Evolutionary conservation across 1,284 basidiomycete species (phyloP).

Genomic region (Pascua guehoae): DNA sequence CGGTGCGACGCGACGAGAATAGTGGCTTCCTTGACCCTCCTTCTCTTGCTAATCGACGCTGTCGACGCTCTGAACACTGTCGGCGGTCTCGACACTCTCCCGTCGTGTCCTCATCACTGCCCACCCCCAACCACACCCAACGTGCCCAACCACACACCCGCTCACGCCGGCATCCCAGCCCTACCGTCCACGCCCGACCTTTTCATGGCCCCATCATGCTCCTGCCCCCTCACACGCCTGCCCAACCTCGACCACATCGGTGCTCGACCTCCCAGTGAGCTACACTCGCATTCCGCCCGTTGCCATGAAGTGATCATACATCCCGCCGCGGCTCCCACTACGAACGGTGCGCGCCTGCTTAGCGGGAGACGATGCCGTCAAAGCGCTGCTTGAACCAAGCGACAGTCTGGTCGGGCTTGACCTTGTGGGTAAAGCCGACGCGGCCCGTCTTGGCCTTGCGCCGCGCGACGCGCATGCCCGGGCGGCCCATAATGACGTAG

Average conservation of each 20-base stretch:
- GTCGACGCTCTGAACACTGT: too few relatives aligned
- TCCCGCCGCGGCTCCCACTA: conserved; percentile 9
- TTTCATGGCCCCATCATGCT: too few relatives aligned
- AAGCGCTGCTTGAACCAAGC: conserved; percentile 99
- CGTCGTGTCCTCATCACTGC: too few relatives aligned
- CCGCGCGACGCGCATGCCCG: conserved; percentile 86
- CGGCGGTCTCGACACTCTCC: too few relatives aligned
- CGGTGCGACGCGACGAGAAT: too few relatives aligned
- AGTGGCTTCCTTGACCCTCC: too few relatives aligned
- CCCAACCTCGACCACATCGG: background rate
- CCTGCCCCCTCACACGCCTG: background rate
- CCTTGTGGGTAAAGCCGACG: conserved; percentile 81
- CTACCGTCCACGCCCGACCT: too few relatives aligned
- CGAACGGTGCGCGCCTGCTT: conserved; percentile 31
- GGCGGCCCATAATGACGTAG: conserved; percentile 95
- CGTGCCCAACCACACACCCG: too few relatives aligned
- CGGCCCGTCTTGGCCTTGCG: conserved; percentile 85
- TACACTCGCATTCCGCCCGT: background rate
- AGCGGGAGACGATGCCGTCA: conserved; percentile 79
- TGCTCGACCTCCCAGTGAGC: background rate
- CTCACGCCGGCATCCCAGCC: too few relatives aligned
- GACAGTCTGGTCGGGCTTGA: conserved; percentile 90
- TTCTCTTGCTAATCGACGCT: too few relatives aligned
- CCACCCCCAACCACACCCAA: too few relatives aligned
- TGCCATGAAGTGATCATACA: conserved; percentile 10